Conservation (phyloP, 148 eudicot genomes). For the Vaccinium myrtillus region DNA sequence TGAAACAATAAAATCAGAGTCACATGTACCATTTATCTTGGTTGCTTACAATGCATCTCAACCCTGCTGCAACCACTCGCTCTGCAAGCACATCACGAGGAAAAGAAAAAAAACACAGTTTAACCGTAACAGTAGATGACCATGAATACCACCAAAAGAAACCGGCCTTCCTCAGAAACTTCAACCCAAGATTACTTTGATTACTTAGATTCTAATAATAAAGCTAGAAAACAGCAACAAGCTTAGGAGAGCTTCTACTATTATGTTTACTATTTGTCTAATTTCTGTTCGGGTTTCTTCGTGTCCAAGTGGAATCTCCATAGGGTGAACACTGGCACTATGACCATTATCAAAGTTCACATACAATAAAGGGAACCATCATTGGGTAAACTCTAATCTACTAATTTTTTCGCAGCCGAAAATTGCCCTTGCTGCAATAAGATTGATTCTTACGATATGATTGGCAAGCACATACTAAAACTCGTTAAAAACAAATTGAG, state of each 20-base stretch:
- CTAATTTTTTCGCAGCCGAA: not conserved
- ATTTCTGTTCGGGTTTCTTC: not conserved
- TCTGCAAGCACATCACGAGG: conserved; percentile 33
- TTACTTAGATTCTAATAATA: no score
- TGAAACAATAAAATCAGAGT: no score
- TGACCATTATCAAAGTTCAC: not conserved
- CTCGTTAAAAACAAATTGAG: not conserved
- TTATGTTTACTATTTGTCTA: not conserved
- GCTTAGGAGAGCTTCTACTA: not conserved
- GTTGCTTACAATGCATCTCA: conserved; percentile 95
- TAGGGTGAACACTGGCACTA: not conserved
- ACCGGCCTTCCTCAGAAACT: not conserved
- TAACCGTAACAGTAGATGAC: no score
- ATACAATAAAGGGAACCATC: not conserved
- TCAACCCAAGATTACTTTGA: not conserved
- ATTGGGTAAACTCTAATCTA: not conserved
- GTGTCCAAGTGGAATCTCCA: not conserved
- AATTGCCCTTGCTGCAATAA: not conserved
- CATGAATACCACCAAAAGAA: not conserved
- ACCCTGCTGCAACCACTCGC: conserved; percentile 63
- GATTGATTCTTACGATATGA: not conserved
- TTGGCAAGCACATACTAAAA: not conserved
- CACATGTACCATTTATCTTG: conserved; percentile 80
- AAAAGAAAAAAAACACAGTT: not conserved
- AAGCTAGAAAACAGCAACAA: not conserved